Evolutionary conservation across 805 yeast genomes (phyloP).

Genomic region (Maudiozyma serrabonitensis): DNA sequence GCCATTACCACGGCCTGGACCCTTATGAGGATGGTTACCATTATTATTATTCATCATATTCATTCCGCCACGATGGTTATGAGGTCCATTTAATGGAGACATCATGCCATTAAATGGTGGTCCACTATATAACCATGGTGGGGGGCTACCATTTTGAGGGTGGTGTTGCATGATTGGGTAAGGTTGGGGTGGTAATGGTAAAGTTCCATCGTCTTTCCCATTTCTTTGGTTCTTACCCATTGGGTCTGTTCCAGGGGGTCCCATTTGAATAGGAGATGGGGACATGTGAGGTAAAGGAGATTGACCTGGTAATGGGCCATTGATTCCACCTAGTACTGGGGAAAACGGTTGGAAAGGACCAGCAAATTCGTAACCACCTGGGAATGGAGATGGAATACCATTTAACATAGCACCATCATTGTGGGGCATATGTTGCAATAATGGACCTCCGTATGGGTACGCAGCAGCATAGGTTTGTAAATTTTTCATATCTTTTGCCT

Average conservation of each 20-base stretch:
- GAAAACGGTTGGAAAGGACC: constrained; percentile 28
- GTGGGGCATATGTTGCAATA: constrained; percentile 20
- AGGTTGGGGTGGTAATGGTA: constrained; percentile 6
- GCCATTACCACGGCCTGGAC: constrained; percentile 2
- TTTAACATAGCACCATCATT: constrained; percentile 13
- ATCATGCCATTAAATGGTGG: constrained; percentile 25
- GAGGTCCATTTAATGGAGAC: constrained; percentile 13
- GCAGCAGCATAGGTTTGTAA: constrained; percentile 24
- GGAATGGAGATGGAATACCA: constrained; percentile 24
- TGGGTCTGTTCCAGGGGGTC: constrained; percentile 1
- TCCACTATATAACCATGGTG: constrained; percentile 28
- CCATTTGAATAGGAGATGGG: constrained; percentile 12
- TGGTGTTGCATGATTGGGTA: constrained; percentile 10
- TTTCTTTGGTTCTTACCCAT: constrained; percentile 1
- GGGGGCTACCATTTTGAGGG: constrained; percentile 21
- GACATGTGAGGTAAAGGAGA: constrained; percentile 13
- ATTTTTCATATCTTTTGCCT: constrained; percentile 6
- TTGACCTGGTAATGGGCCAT: constrained; percentile 16
- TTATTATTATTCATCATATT: constrained; percentile 7
- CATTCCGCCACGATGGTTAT: constrained; percentile 6
- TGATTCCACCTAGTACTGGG: constrained; percentile 21
- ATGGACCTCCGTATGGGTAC: constrained; percentile 27
- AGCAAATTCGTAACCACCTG: constrained; percentile 25
- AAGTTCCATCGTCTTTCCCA: not conserved
- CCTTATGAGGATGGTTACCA: constrained; percentile 16